Percentiles rank a stretch among this genome's conserved stretches.
Conservation (phyloP, 495 filamentous ascomycete species). For the Hypoxylon lenormandii region DNA sequence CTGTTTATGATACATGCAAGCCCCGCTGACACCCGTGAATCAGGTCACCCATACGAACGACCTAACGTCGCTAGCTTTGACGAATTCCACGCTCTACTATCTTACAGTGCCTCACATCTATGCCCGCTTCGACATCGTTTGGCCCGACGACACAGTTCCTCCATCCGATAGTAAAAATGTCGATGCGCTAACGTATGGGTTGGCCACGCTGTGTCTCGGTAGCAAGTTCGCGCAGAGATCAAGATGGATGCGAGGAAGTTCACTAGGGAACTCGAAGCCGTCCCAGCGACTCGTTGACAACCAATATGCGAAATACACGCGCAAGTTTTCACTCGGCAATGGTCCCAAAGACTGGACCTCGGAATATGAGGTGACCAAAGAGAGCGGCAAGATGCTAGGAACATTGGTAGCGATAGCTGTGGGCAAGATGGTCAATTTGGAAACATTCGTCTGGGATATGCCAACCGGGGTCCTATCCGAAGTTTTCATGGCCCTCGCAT, state of each 20-base stretch:
- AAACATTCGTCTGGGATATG: conserved; percentile 97
- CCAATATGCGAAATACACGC: conserved; percentile 84
- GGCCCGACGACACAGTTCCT: conserved; percentile 78
- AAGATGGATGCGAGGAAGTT: conserved; percentile 50
- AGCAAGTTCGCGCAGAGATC: conserved; percentile 73
- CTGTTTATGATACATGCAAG: conserved; percentile 12
- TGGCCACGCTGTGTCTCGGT: conserved; percentile 85
- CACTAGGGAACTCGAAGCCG: conserved; percentile 38
- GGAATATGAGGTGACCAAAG: conserved; percentile 88
- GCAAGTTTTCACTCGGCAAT: conserved; percentile 91
- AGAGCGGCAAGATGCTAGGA: conserved; percentile 92
- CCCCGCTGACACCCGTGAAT: conserved; percentile 22
- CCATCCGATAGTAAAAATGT: conserved; percentile 78
- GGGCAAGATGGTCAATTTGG: conserved; percentile 86
- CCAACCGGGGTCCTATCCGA: conserved; percentile 88
- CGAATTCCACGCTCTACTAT: conserved; percentile 84
- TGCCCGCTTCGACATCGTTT: conserved; percentile 91
- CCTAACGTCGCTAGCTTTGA: conserved; percentile 82
- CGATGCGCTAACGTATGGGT: conserved; percentile 89
- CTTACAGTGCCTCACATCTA: conserved; percentile 89
- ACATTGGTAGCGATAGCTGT: conserved; percentile 89
- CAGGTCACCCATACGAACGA: conserved; percentile 91
- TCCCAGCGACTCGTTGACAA: conserved; percentile 61
- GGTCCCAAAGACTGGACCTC: conserved; percentile 84
- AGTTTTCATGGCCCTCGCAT: conserved; percentile 85